A percentile compares a stretch with the other conserved stretches of the same genome.
phyloP scores from a whole-genome alignment of 23 red algal species.

The Chondrus crispus region DNA sequence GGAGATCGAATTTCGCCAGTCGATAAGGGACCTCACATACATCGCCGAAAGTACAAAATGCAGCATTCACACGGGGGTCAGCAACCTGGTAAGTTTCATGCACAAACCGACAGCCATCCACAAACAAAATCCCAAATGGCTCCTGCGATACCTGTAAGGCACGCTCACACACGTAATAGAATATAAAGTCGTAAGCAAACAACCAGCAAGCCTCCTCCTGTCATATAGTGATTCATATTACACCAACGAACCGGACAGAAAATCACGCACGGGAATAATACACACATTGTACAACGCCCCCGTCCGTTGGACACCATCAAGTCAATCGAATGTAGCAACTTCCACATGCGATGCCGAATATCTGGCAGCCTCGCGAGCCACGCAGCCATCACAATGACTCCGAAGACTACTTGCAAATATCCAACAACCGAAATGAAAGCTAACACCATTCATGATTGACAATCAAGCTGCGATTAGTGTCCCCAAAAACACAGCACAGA shows the following conservation, averaged over 20 bases:
- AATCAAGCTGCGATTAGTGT: neutral
- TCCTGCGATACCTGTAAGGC: neutral
- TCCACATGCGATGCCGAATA: slow-evolving; percentile 2
- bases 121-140: neutral
- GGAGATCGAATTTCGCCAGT: too few relatives aligned
- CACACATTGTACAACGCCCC: neutral
- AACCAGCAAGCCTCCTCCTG: neutral
- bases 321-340: neutral
- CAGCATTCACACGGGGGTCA: neutral
- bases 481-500: neutral
- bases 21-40: neutral
- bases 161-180: neutral
- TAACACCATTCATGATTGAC: neutral
- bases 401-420: neutral
- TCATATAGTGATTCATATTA: neutral
- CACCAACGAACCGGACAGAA: neutral
- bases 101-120: neutral
- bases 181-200: neutral
- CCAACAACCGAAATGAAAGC: neutral
- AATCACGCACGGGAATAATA: neutral
- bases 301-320: neutral
- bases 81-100: neutral
- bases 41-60: neutral
- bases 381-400: neutral
- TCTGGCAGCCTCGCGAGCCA: neutral